Evolutionary conservation across 352 stramenopile genomes (phyloP), one percentile per base, ranked within the genome.

Genomic region (Globisporangium abappressorium): DNA sequence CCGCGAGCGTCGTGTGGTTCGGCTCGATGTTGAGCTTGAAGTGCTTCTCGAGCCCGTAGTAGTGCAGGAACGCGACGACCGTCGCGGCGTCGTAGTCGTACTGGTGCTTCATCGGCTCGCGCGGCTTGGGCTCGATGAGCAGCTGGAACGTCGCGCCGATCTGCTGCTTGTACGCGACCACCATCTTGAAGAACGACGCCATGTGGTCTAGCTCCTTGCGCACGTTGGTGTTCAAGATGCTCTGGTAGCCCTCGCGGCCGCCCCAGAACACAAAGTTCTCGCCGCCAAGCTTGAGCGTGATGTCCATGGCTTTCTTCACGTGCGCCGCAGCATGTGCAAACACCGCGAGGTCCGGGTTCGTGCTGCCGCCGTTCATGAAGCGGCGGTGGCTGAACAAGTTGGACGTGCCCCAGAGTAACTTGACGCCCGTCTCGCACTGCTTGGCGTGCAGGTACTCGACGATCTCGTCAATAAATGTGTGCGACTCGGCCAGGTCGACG

Each of bases 21-120:
- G 88, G 85, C 74, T 95, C 88, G 65, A 96, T 92, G 75, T 96
- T 95, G 55, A 97, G 71, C 71, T 94, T 92, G 73, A 96, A 96
- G 63, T 97, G 74, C 36, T 90, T 74, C 28, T 90, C 71, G 22
- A 97, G 73, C 5, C 76, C 80, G 70, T 97, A 92, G 56, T 66
- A 76, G 64, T 87, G 74, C 46, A 97, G 74, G 72, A 97, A 97
- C n/a, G 84, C 79, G 41, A 96, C 89, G 36, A 89, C 78, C 3
- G 88, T 95, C 30, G 90, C 83, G 8, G 87, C 87, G 64, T 96
- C 88, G 70, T 94, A 95, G 78, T 96, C 88, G 79, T 96, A 97
- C 76, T 96, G 87, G 73, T 96, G 90, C 74, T 95, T 95, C 67
- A 81, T 92, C 22, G 90, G 90, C 70, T 97, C 90, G 53, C 81